Evolutionary conservation across 1,284 basidiomycete genomes (phyloP).

Genomic region (Rhodotorula mucilaginosa): DNA sequence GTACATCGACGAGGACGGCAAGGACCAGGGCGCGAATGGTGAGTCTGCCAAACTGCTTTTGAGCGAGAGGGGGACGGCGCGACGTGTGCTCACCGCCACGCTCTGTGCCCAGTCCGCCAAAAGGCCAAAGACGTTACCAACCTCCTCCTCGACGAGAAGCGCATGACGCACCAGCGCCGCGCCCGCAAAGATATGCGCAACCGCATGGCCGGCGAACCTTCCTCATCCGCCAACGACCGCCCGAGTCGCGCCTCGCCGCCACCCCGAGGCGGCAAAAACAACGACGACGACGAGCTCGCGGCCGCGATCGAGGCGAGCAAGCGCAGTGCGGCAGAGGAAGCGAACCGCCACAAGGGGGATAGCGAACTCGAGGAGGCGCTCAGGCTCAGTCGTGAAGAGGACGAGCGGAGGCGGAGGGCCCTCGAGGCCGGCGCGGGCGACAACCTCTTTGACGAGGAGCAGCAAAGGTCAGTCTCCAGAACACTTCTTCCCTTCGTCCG

Average conservation of each 20-base stretch:
- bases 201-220: constrained; percentile 64
- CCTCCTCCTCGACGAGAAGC: constrained; percentile 81
- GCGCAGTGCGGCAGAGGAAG: constrained; percentile 46
- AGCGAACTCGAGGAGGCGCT: constrained; percentile 88
- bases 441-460: constrained; percentile 78
- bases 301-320: constrained; percentile 54
- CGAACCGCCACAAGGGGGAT: constrained; percentile 55
- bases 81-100: background rate
- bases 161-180: constrained; percentile 80
- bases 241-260: constrained; percentile 35
- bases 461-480: constrained; percentile 40
- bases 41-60: constrained; percentile 8
- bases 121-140: constrained; percentile 99
- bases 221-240: constrained; percentile 48
- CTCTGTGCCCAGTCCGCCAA: constrained; percentile 63
- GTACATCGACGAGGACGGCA: constrained; percentile 89
- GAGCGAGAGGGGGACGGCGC: background rate
- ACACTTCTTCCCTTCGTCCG: background rate
- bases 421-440: constrained; percentile 72
- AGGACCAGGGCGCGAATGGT: constrained; percentile 95
- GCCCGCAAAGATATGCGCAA: constrained; percentile 89
- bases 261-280: constrained; percentile 25
- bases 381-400: constrained; percentile 70
- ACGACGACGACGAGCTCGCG: constrained; percentile 57
- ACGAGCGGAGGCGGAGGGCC: constrained; percentile 54